phyloP scores from a whole-genome alignment of 2,329 filamentous ascomycete genomes.

The Arthrobotrys conoides region DNA sequence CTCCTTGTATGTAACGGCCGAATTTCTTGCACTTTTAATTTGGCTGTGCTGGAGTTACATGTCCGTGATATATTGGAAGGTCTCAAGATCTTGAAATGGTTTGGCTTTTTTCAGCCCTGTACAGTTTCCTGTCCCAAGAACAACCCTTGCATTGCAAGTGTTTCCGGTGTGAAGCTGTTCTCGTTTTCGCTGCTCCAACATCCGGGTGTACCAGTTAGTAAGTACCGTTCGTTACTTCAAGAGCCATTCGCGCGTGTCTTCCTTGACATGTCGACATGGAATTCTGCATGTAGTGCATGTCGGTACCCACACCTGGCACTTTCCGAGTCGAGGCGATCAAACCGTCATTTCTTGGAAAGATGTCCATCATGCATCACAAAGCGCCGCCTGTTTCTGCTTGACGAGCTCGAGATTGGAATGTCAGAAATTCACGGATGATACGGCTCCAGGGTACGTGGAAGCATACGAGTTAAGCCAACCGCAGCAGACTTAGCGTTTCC shows the following conservation, averaged over 20 bases:
- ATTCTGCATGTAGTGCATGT: conserved; percentile 31
- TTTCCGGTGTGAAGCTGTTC: conserved; percentile 19
- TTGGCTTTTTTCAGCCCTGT: conserved; percentile 43
- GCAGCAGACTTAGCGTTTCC: conserved; percentile 49
- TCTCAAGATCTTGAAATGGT: conserved; percentile 23
- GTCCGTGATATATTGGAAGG: conserved; percentile 8
- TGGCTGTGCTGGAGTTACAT: not conserved
- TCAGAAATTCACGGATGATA: conserved; percentile 52
- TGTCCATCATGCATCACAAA: conserved; percentile 31
- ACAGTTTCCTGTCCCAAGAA: not conserved
- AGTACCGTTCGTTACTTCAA: conserved; percentile 7
- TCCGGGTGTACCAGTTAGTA: not conserved
- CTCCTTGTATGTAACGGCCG: not conserved
- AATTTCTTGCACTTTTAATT: conserved; percentile 2
- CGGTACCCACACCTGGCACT: conserved; percentile 36
- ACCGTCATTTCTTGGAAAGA: conserved; percentile 21
- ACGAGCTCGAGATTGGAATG: conserved; percentile 36
- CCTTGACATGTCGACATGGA: conserved; percentile 23
- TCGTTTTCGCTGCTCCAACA: conserved; percentile 18
- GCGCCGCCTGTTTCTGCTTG: conserved; percentile 28
- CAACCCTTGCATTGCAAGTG: conserved; percentile 25
- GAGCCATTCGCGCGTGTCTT: conserved; percentile 41
- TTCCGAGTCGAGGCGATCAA: conserved; percentile 54
- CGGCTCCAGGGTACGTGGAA: conserved; percentile 47
- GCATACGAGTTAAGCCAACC: conserved; percentile 40